Evolutionary conservation across 371 early-diverging fungal species (phyloP), one percentile per base, ranked within the genome.

Genomic region (Phascolomyces articulosus): DNA sequence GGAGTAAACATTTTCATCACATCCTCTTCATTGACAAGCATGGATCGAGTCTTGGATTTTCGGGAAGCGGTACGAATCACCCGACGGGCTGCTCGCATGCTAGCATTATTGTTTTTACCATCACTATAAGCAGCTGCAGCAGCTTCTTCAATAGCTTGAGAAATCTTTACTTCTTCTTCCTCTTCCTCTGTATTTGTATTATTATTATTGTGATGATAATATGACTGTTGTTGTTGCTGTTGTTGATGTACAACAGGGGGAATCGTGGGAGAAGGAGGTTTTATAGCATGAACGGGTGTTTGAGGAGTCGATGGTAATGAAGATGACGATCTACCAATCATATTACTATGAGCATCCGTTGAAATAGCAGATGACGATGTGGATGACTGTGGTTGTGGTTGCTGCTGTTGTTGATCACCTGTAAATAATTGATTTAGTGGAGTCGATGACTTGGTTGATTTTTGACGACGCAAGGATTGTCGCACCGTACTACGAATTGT

Each of bases 1-100:
- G 62, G 28, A 21, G 51, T 24, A 62, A 72, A 72, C 68, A 72
- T 67, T 54, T 57, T 65, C 49, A 64, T 60, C 34, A 67, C 66
- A 23, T 62, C 69, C n/a, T 72, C 64, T 31, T 72, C 73, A 23
- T 62, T 72, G 23, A 69, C 66, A 18, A 72, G 51, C 54, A 66
- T 72, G 1, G 73, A 73, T 11, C 73, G 55, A 8, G 73, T 67
- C 55, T 69, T 73, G 7, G 64, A 63, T 57, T 73, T 73, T 3
- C 73, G 59, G 2, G 73, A 73, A 15, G 73, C 69, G 4, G 62
- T 60, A 27, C 73, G 67, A 44, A 73, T 73, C 13, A 69, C 73
- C 26, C 65, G 68, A 8, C 65, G 66, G 29, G 73, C 73, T 18
- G 67, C 71, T 40, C 55, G n/a, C 56, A 64, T 60, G 16, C 44